A percentile compares a stretch with the other conserved stretches of the same genome.
phyloP scores from a whole-genome alignment of 306 rosid genomes.

The Trifolium pratense region DNA sequence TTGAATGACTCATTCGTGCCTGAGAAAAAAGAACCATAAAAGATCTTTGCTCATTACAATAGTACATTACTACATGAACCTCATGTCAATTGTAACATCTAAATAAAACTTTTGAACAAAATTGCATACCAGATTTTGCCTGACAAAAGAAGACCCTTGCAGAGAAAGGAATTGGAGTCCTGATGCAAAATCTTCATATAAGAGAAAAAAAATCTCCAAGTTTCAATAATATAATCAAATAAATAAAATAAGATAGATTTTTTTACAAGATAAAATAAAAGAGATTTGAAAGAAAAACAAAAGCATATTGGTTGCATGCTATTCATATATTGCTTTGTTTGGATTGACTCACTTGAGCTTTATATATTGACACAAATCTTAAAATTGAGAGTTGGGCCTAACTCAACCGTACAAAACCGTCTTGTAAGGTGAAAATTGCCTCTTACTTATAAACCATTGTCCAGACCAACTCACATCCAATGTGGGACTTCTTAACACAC shows the following conservation, averaged over 20 bases:
- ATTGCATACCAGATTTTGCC: conserved; percentile 67
- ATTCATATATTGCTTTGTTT: neutral
- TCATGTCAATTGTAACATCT: conserved; percentile 28
- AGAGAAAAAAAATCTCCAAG: neutral
- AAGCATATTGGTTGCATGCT: neutral
- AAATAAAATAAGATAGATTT: neutral
- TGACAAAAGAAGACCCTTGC: conserved; percentile 59
- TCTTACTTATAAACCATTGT: no score
- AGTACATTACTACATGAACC: conserved; percentile 30
- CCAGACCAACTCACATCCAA: no score
- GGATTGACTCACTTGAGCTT: neutral
- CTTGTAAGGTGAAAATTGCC: no score
- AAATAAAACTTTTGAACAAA: neutral
- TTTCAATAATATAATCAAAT: neutral
- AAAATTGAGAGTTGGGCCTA: no score
- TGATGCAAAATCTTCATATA: conserved; percentile 41
- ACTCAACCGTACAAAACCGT: no score
- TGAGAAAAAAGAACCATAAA: conserved; percentile 37
- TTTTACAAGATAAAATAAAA: neutral
- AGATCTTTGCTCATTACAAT: conserved; percentile 11
- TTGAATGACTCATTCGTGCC: conserved; percentile 59
- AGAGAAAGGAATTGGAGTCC: conserved; percentile 59
- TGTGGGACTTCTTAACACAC: no score
- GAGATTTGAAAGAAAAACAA: neutral
- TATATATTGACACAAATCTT: no score